Conservation (phyloP, 2,329 filamentous ascomycete genomes). For the Pseudogymnoascus sp. region DNA sequence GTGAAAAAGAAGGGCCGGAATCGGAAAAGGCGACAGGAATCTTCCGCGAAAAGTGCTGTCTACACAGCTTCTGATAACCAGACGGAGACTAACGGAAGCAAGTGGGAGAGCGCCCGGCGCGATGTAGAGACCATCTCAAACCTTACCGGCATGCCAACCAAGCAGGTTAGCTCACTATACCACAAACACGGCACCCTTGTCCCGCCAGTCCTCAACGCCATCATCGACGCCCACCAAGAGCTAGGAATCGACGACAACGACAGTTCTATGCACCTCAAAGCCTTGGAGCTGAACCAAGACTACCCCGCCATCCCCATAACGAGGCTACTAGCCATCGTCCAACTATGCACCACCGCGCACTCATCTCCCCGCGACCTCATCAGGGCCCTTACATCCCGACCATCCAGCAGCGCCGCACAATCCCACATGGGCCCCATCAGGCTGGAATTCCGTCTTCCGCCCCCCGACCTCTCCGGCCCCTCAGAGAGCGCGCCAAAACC, state of each 20-base stretch:
- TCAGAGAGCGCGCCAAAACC: slow-evolving; percentile 2
- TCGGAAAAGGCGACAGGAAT: slow-evolving; percentile 20
- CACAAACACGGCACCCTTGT: slow-evolving; percentile 51
- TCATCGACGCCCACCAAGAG: slow-evolving; percentile 30
- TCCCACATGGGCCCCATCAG: slow-evolving; percentile 15
- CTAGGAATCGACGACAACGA: slow-evolving; percentile 34
- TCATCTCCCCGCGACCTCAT: slow-evolving; percentile 52
- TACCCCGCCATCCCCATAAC: slow-evolving; percentile 43
- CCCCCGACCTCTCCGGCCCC: slow-evolving; percentile 10
- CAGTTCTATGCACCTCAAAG: slow-evolving; percentile 38
- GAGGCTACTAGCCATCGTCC: slow-evolving; percentile 44
- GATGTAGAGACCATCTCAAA: slow-evolving; percentile 54
- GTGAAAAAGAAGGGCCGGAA: slow-evolving; percentile 31
- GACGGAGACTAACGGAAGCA: slow-evolving; percentile 32
- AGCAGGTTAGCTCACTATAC: slow-evolving; percentile 48
- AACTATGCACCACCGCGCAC: slow-evolving; percentile 47
- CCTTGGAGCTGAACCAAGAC: slow-evolving; percentile 44
- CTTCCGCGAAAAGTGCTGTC: slow-evolving; percentile 8
- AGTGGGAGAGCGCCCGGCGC: slow-evolving; percentile 47
- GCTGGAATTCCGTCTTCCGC: slow-evolving; percentile 24
- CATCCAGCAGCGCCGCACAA: slow-evolving; percentile 7
- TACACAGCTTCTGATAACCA: background rate
- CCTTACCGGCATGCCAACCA: slow-evolving; percentile 38
- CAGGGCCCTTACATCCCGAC: slow-evolving; percentile 36
- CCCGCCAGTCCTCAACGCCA: slow-evolving; percentile 42